Percentiles rank a stretch among this genome's conserved stretches.
Evolutionary conservation across 108 stramenopile species (phyloP).

Genomic region (Pseudonitzschia multiseries): DNA sequence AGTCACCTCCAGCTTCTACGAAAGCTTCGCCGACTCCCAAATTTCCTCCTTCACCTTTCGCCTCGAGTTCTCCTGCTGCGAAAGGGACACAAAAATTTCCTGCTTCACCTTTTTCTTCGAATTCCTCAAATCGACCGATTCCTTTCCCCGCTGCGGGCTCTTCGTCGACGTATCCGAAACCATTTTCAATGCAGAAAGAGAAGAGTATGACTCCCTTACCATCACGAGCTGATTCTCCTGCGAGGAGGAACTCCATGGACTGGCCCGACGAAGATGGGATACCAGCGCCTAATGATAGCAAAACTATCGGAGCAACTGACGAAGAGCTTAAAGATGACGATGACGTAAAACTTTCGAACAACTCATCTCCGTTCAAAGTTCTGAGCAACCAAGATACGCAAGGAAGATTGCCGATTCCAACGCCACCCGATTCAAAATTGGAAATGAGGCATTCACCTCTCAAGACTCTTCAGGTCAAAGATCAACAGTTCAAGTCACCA

Average conservation of each 20-base stretch:
- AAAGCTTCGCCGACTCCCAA: not conserved
- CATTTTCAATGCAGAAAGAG: not conserved
- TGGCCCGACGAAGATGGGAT: constrained; percentile 30
- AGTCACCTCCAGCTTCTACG: not conserved
- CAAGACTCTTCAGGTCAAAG: constrained; percentile 23
- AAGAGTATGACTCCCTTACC: not conserved
- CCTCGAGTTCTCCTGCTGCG: not conserved
- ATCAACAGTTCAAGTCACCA: not conserved
- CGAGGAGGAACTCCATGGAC: not conserved
- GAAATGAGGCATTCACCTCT: constrained; percentile 6
- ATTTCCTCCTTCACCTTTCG: constrained; percentile 1
- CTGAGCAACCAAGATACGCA: not conserved
- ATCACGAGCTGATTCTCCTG: not conserved
- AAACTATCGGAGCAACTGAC: not conserved
- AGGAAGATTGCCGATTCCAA: not conserved
- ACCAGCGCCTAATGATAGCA: constrained; percentile 19
- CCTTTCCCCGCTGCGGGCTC: not conserved
- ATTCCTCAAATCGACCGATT: not conserved
- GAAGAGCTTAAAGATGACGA: not conserved
- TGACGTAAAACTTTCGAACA: not conserved
- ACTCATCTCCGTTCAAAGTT: constrained; percentile 15
- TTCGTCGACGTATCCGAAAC: not conserved
- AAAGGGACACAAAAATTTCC: not conserved
- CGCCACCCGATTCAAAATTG: not conserved
- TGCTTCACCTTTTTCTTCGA: not conserved